Evolutionary conservation across 441 rosid genomes (phyloP), one percentile per base, ranked within the genome.

Genomic region (Eugenia klotzschiana): DNA sequence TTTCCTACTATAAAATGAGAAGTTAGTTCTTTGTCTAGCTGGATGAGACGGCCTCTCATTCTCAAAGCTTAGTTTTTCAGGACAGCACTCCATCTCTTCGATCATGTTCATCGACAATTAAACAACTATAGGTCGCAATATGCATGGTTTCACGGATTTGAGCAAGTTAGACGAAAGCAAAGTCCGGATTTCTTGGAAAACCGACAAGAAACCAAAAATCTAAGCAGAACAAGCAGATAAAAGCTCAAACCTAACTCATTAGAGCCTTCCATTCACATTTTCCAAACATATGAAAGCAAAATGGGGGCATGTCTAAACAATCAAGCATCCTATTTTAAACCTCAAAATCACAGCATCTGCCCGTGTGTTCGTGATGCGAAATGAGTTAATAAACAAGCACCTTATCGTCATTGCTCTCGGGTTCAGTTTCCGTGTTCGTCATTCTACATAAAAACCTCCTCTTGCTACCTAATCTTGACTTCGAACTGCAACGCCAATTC

Each of bases 361-460:
- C 51, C 37, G n/a, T 3, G 33, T 5, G n/a, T 5, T 5, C 40
- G 26, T n/a, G n/a, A 27, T 43, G 57, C 40, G 16, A 83, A 40
- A n/a, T 83, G 7, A 60, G 51, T 12, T 40, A 10, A 79, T 14
- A 6, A 2, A 22, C 40, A 74, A 40, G 54, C 82, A 96, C 99
- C 98, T 93, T 83, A 80, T 95, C 96, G 79, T 94, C 88, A 81
- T 94, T 91, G 82, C 90, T 89, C 86, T 94, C 98, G 57, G 98
- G 94, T 90, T 93, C 96, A 10, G 88, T 93, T 87, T 92, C 88
- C 37, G 97, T 73, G 49, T 92, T 94, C 18, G 92, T 90, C 41
- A 80, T 91, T 89, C 98, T 91, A 88, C 94, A 89, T 57, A 91
- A 80, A 84, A 82, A 82, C 51, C 85, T 89, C 85, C 94, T 92